Conservation (phyloP, 2,329 filamentous ascomycete genomes). For the Stagonosporopsis chrysanthemi region DNA sequence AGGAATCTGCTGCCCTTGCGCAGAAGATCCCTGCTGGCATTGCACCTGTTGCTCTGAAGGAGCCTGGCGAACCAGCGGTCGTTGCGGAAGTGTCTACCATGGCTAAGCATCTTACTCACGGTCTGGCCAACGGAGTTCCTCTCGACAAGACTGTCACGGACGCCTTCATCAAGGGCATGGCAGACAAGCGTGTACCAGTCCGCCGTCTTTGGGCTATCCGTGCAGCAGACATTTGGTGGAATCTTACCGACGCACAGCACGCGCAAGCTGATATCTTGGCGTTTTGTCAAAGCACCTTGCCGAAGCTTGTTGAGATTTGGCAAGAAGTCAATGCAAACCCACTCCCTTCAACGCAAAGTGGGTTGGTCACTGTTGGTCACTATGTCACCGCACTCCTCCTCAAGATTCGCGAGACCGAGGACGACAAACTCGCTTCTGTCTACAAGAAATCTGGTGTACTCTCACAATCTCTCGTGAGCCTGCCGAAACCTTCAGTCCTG, state of each 20-base stretch:
- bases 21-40: slow-evolving; percentile 72
- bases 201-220: slow-evolving; percentile 83
- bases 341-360: slow-evolving; percentile 78
- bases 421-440: slow-evolving; percentile 63
- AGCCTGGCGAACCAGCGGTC: slow-evolving; percentile 86
- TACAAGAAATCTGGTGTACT: slow-evolving; percentile 69
- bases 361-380: slow-evolving; percentile 80
- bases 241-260: slow-evolving; percentile 58
- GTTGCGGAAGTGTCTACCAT: slow-evolving; percentile 77
- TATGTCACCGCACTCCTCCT: slow-evolving; percentile 71
- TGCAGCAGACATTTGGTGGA: slow-evolving; percentile 74
- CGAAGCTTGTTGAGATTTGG: slow-evolving; percentile 73
- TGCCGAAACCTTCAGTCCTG: slow-evolving; percentile 87
- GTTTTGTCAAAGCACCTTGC: slow-evolving; percentile 60
- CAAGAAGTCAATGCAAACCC: slow-evolving; percentile 82
- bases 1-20: slow-evolving; percentile 66
- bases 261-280: slow-evolving; percentile 56
- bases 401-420: slow-evolving; percentile 61
- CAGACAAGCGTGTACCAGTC: slow-evolving; percentile 81
- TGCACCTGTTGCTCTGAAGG: slow-evolving; percentile 75
- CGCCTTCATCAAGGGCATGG: slow-evolving; percentile 78
- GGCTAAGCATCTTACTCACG: slow-evolving; percentile 67
- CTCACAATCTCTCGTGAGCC: slow-evolving; percentile 70
- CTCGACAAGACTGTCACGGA: slow-evolving; percentile 73
- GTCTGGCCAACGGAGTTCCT: slow-evolving; percentile 67